These are phyloP conservation scores for Clarireedia sp. DNA, from an alignment of 2,329 filamentous ascomycete genomes.

Conservation along the genomic window DNA sequence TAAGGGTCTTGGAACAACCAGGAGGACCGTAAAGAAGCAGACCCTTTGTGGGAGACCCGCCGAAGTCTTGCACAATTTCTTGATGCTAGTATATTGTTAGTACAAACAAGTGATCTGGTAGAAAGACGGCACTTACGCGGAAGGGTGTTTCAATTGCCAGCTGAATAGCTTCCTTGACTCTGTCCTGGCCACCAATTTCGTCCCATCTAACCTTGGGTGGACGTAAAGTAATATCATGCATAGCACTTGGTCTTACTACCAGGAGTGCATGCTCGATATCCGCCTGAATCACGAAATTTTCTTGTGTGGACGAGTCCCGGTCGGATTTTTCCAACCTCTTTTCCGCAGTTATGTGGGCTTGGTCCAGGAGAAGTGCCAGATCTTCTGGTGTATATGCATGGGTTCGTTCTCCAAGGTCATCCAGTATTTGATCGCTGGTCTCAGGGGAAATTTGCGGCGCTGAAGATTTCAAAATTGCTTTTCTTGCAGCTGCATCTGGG, in stretches of 20 bases:
- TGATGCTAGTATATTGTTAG: slow-evolving; percentile 34
- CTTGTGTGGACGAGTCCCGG: not conserved
- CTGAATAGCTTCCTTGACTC: slow-evolving; percentile 57
- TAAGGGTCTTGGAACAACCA: slow-evolving; percentile 90
- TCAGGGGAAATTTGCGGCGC: slow-evolving; percentile 38
- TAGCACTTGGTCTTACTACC: slow-evolving; percentile 69
- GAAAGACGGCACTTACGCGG: slow-evolving; percentile 15
- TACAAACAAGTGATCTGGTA: not conserved
- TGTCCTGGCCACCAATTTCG: slow-evolving; percentile 79
- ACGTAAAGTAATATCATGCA: slow-evolving; percentile 83
- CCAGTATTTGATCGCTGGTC: slow-evolving; percentile 44
- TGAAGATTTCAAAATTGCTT: slow-evolving; percentile 60
- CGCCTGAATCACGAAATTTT: slow-evolving; percentile 28
- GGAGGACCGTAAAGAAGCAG: slow-evolving; percentile 87
- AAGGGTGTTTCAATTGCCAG: slow-evolving; percentile 32
- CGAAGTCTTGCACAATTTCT: slow-evolving; percentile 41
- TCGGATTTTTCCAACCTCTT: slow-evolving; percentile 16
- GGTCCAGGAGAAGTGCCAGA: slow-evolving; percentile 55
- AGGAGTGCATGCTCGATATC: slow-evolving; percentile 61
- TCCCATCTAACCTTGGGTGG: slow-evolving; percentile 79
- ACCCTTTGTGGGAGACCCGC: slow-evolving; percentile 62
- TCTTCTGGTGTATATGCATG: slow-evolving; percentile 84
- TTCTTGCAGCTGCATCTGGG: slow-evolving; percentile 62
- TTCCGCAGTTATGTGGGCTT: slow-evolving; percentile 37
- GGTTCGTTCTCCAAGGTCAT: slow-evolving; percentile 61